Evolutionary conservation across 2,329 filamentous ascomycete genomes (phyloP).

Genomic region (Drechslerella dactyloides): DNA sequence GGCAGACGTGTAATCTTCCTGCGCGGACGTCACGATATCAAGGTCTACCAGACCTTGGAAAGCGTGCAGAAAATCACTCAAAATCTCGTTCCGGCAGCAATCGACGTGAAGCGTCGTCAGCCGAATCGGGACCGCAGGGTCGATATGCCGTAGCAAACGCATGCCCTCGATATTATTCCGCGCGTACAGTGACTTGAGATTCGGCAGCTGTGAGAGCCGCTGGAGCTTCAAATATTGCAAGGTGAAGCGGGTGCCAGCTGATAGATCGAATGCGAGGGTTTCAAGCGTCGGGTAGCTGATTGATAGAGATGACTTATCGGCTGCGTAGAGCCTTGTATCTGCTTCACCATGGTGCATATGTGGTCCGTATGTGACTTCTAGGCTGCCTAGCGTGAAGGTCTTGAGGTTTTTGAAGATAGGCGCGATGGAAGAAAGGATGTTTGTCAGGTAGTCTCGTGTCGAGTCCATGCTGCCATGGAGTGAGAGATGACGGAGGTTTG

Average conservation of each 20-base stretch:
- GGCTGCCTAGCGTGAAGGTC: neutral
- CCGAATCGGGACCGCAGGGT: conserved; percentile 10
- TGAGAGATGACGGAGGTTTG: conserved; percentile 10
- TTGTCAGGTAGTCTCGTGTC: too few relatives aligned
- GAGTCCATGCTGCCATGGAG: neutral
- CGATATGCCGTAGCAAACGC: neutral
- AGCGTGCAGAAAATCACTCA: conserved; percentile 13
- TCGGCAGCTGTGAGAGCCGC: conserved; percentile 26
- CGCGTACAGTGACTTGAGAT: conserved; percentile 12
- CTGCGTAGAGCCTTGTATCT: neutral
- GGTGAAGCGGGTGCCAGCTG: neutral
- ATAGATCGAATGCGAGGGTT: conserved; percentile 4
- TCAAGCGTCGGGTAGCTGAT: conserved; percentile 7
- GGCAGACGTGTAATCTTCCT: neutral
- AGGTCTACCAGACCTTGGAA: conserved; percentile 27
- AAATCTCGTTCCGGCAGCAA: neutral
- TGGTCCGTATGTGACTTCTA: neutral
- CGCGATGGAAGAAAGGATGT: neutral
- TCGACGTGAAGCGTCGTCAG: conserved; percentile 23
- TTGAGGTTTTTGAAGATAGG: conserved; percentile 8
- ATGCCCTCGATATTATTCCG: neutral
- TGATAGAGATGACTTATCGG: neutral
- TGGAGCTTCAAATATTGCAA: neutral
- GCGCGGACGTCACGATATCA: neutral
- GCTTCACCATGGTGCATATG: neutral